Conservation (phyloP, 768 basidiomycete genomes). For the Cubamyces lactineus region DNA sequence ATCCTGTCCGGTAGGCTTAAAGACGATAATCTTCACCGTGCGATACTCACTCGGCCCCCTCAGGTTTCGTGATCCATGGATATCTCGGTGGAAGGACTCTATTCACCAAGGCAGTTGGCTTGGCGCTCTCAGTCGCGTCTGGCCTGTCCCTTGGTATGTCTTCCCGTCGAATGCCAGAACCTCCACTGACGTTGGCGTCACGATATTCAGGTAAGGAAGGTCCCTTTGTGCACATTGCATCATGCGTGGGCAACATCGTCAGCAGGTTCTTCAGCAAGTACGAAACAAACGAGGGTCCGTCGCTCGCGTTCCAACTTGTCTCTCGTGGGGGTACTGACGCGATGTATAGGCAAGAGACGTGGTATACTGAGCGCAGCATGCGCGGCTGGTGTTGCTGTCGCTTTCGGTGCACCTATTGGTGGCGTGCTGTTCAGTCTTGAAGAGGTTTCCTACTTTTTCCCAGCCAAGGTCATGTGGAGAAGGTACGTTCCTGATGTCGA, state of each 20-base stretch:
- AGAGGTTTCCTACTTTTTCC: slow-evolving; percentile 97
- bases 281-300: slow-evolving; percentile 86
- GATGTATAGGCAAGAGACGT: slow-evolving; percentile 74
- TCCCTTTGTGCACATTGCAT: slow-evolving; percentile 90
- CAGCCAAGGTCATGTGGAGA: slow-evolving; percentile 96
- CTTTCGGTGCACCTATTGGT: slow-evolving; percentile 96
- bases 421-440: slow-evolving; percentile 92
- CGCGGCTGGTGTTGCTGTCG: slow-evolving; percentile 96
- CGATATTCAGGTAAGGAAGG: slow-evolving; percentile 61
- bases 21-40: neutral
- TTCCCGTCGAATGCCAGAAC: neutral
- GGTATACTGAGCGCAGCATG: slow-evolving; percentile 96
- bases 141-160: slow-evolving; percentile 78
- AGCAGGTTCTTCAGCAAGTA: slow-evolving; percentile 87
- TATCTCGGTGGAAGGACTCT: slow-evolving; percentile 91
- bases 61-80: slow-evolving; percentile 95
- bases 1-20: slow-evolving; percentile 72
- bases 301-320: neutral
- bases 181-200: neutral
- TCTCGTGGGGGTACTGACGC: neutral
- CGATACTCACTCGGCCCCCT: slow-evolving; percentile 19
- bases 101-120: slow-evolving; percentile 86
- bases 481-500: slow-evolving; percentile 53
- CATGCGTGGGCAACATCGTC: slow-evolving; percentile 91
- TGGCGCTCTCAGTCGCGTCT: slow-evolving; percentile 90